Evolutionary conservation across 495 filamentous ascomycete genomes (phyloP), one percentile per base, ranked within the genome.

Genomic region (Cudoniella acicularis): DNA sequence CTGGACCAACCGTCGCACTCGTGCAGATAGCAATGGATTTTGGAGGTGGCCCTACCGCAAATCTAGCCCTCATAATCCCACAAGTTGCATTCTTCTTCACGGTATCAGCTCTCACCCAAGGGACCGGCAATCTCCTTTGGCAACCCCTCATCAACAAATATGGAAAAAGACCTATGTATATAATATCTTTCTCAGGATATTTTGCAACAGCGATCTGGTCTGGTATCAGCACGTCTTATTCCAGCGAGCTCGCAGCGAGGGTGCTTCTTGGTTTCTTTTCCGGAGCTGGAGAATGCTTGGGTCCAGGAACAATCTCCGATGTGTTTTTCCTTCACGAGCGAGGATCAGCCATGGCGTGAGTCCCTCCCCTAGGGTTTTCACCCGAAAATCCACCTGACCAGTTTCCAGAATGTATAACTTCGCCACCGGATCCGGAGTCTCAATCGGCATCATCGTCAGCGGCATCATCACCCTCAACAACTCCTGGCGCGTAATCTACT

Each of bases 261-360:
- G 75, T 80, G 24, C 49, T 81, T 20, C 71, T 80, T 67, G 79
- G 77, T 9, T 70, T 79, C 48, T 73, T 72, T 1, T 69, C 76
- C 2, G 79, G 79, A 18, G 74, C 77, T 47, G 79, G 72, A 2
- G 79, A 82, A 62, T 76, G 72, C 26, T 70, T 83, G 17, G 74
- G 69, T 1, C 77, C 75, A 2, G 67, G 78, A 18, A 77, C 76
- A 0, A 81, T 81, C 30, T 71, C 77, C n/a, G 79, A 83, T 56
- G 30, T 81, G 20, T 83, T 80, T 65, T 83, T 81, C 68, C 68
- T 83, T 11, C 80, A 83, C 43, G 79, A 83, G 63, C 72, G 80
- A 17, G 80, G 78, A 24, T 69, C 69, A 0, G 67, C 79, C 41
- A 75, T 73, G 72, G 62, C 71, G 10, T 49, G 18, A 54, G 51